These are phyloP conservation scores for Backusella morwellensis DNA, from an alignment of 192 early-diverging fungal genomes.

Conservation along the genomic window DNA sequence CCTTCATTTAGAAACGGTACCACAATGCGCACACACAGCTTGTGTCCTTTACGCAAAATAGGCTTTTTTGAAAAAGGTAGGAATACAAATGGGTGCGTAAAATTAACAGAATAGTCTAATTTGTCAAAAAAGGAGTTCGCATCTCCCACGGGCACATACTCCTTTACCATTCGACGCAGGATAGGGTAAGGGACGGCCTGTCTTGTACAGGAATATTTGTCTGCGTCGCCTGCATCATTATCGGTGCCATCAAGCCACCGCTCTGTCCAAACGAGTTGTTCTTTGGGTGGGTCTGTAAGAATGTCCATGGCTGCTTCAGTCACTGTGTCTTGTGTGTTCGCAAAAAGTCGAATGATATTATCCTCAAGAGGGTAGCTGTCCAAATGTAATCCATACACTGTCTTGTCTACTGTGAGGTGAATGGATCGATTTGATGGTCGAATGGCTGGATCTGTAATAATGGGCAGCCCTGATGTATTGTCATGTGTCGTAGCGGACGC, in stretches of 20 bases:
- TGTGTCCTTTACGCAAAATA: conserved; percentile 17
- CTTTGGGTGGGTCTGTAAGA: neutral
- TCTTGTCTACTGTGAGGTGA: neutral
- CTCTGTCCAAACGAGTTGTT: neutral
- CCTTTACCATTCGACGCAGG: conserved; percentile 8
- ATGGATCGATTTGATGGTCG: conserved; percentile 3
- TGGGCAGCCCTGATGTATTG: neutral
- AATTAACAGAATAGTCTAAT: neutral
- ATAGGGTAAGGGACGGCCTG: conserved; percentile 17
- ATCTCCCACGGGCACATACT: neutral
- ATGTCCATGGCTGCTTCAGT: neutral
- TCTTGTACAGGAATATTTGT: neutral
- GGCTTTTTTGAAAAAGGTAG: conserved; percentile 11
- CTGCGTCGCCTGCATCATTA: neutral
- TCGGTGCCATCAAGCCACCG: neutral
- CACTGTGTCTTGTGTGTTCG: neutral
- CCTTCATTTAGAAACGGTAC: conserved; percentile 29
- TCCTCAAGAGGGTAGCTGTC: conserved; percentile 14
- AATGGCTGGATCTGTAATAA: neutral
- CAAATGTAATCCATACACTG: neutral
- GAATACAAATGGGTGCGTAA: conserved; percentile 21
- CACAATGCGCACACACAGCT: conserved; percentile 42
- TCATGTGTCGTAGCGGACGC: neutral
- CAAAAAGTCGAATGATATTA: conserved; percentile 1
- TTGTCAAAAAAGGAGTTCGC: neutral